Evolutionary conservation across 257 asterid genomes (phyloP).

Genomic region (Solanum pennellii): DNA sequence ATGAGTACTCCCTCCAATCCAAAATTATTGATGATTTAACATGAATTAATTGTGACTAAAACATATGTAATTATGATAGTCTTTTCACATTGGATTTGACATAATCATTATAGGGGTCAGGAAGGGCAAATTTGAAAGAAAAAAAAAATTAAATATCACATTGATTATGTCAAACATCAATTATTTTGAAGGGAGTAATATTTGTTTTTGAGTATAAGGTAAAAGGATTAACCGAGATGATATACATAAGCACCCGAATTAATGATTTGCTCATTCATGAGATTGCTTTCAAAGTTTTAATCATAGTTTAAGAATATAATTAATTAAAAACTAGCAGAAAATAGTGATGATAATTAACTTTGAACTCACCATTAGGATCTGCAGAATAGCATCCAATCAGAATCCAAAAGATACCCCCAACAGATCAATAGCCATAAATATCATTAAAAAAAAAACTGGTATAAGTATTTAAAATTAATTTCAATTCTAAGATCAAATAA

Average conservation of each 20-base stretch:
- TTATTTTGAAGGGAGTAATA: background rate
- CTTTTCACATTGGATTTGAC: background rate
- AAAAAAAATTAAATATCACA: too few species aligned
- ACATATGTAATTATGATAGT: background rate
- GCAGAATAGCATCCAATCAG: conserved; percentile 11
- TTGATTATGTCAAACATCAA: background rate
- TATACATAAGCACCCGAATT: background rate
- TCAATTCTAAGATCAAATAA: background rate
- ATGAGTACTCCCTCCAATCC: background rate
- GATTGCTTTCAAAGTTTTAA: background rate
- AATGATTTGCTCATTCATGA: background rate
- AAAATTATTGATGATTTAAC: background rate
- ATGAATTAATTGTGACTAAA: background rate
- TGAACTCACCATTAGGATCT: conserved; percentile 82
- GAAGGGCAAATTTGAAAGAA: background rate
- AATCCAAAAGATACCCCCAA: conserved; percentile 9
- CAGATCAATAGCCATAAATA: conserved; percentile 6
- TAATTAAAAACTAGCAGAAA: background rate
- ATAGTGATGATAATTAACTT: background rate
- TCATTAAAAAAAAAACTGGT: background rate
- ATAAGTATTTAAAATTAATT: background rate
- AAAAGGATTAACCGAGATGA: background rate
- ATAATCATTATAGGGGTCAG: background rate
- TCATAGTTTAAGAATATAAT: background rate
- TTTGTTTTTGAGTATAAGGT: background rate